phyloP scores from a whole-genome alignment of 352 stramenopile species.

The Chrysophaeum taylorii region DNA sequence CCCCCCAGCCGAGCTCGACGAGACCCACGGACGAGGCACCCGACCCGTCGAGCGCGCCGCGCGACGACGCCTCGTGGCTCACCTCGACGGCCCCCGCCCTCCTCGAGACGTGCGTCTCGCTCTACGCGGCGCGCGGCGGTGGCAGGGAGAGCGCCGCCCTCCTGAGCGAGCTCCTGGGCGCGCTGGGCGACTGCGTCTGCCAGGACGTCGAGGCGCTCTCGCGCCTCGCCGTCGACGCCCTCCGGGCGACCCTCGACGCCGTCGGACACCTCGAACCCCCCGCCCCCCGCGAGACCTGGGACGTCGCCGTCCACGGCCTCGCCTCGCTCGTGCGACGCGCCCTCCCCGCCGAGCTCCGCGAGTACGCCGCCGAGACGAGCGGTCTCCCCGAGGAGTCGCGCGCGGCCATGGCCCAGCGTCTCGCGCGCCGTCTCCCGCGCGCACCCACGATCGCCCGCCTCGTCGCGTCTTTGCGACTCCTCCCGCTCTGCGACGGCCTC shows the following conservation, averaged over 20 bases:
- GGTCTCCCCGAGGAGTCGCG: background rate
- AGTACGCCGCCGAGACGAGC: background rate
- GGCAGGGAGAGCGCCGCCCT: background rate
- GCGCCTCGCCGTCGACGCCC: background rate
- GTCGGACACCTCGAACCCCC: background rate
- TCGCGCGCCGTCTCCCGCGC: background rate
- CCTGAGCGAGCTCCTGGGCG: conserved; percentile 13
- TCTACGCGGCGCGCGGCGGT: background rate
- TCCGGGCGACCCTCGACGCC: background rate
- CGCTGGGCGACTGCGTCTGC: conserved; percentile 17
- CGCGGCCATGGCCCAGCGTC: background rate
- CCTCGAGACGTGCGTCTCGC: conserved; percentile 8
- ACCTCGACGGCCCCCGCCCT: conserved; percentile 15
- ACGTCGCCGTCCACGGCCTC: background rate
- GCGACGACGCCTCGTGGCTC: conserved; percentile 15
- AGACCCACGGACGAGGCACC: background rate
- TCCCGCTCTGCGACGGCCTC: background rate
- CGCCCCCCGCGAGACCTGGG: background rate
- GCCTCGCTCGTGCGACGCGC: background rate
- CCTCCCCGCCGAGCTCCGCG: background rate
- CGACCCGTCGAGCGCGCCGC: background rate
- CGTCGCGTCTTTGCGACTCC: conserved; percentile 14
- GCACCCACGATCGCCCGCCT: conserved; percentile 1
- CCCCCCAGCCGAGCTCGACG: background rate
- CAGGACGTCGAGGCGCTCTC: conserved; percentile 18